Evolutionary conservation across 345 rosid genomes (phyloP).

Genomic region (Eucalyptus victrix): DNA sequence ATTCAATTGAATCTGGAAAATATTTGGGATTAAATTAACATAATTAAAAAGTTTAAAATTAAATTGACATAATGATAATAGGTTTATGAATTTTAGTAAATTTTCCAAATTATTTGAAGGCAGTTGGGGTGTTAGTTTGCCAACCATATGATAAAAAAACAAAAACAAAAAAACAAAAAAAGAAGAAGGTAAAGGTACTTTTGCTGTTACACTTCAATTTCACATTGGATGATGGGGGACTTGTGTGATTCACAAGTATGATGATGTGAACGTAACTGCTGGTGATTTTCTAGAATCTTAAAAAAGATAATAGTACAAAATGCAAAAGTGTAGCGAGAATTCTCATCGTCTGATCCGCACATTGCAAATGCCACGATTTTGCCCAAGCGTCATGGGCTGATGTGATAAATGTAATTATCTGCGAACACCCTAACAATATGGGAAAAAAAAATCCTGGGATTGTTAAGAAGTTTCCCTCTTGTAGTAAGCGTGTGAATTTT

Average conservation of each 20-base stretch:
- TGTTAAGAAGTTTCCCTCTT: not conserved
- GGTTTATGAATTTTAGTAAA: too few relatives aligned
- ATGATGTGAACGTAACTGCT: not conserved
- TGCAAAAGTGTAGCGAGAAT: too few relatives aligned
- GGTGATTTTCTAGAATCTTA: not conserved
- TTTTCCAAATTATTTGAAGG: too few relatives aligned
- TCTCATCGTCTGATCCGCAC: too few relatives aligned
- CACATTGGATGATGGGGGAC: not conserved
- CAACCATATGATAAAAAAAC: too few relatives aligned
- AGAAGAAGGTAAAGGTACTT: not conserved
- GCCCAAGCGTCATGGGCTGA: not conserved
- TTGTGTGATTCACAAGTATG: not conserved
- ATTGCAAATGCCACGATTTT: too few relatives aligned
- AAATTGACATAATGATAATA: too few relatives aligned
- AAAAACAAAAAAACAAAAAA: too few relatives aligned
- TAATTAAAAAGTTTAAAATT: too few relatives aligned
- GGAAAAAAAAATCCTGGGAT: not conserved
- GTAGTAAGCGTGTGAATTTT: not conserved
- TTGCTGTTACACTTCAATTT: not conserved
- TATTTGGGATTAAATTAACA: too few relatives aligned
- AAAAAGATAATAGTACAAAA: too few relatives aligned
- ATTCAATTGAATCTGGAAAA: too few relatives aligned
- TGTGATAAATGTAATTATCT: not conserved
- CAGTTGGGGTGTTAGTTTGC: not conserved
- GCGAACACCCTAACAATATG: not conserved